Evolutionary conservation across 257 asterid species (phyloP).

Genomic region (Datura wrightii): DNA sequence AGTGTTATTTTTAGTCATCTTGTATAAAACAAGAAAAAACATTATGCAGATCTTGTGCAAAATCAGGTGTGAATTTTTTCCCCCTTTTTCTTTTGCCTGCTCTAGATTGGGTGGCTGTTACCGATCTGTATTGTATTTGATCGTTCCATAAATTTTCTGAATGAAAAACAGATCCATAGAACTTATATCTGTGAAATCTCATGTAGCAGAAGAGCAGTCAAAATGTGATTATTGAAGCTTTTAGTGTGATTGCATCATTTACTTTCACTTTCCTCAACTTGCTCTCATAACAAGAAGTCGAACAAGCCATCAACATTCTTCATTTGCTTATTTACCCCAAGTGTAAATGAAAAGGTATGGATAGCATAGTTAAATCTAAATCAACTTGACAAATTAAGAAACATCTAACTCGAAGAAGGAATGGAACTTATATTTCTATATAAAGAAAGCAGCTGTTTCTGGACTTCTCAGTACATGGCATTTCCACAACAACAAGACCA

Average conservation of each 20-base stretch:
- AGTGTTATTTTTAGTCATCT: not conserved
- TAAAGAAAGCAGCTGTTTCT: not conserved
- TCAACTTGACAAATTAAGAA: not conserved
- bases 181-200: too few relatives aligned
- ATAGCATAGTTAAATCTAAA: not conserved
- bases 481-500: not conserved
- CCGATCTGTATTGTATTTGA: too few relatives aligned
- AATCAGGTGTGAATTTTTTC: not conserved
- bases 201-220: too few relatives aligned
- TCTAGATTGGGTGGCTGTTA: too few relatives aligned
- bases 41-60: not conserved
- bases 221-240: too few relatives aligned
- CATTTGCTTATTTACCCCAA: not conserved
- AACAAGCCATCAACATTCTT: not conserved
- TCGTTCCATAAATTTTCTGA: too few relatives aligned
- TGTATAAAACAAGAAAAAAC: constrained; percentile 1
- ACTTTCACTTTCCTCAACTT: too few relatives aligned
- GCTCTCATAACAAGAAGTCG: not conserved
- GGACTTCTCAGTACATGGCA: not conserved
- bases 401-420: not conserved
- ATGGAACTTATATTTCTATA: not conserved
- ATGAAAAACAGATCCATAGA: too few relatives aligned
- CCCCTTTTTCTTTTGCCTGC: too few relatives aligned
- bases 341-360: not conserved
- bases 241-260: too few relatives aligned